A percentile compares a stretch with the other conserved stretches of the same genome.
phyloP scores from a whole-genome alignment of 768 basidiomycete species.

The Lentinula guzmanii region DNA sequence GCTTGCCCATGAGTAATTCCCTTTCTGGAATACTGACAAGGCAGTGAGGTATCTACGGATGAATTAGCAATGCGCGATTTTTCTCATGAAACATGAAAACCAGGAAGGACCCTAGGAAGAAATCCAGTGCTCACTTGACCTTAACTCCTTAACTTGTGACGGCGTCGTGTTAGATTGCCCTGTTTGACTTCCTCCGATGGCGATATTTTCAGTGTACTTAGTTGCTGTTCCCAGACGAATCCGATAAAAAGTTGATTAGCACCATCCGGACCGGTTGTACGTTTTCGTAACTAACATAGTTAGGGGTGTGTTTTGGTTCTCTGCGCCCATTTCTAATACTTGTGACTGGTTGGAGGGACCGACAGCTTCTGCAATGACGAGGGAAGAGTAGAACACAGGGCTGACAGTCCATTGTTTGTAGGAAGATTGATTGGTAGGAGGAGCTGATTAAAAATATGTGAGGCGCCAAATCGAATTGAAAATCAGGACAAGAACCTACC shows the following conservation, averaged over 20 bases:
- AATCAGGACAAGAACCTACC: slow-evolving; percentile 10
- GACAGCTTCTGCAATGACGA: slow-evolving; percentile 65
- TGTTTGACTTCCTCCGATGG: slow-evolving; percentile 36
- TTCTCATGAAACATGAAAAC: background rate
- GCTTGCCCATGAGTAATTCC: slow-evolving; percentile 57
- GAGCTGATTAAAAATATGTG: slow-evolving; percentile 27
- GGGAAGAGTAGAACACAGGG: slow-evolving; percentile 68
- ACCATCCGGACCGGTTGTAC: slow-evolving; percentile 54
- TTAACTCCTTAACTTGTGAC: slow-evolving; percentile 27
- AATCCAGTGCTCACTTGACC: slow-evolving; percentile 42
- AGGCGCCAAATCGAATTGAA: background rate
- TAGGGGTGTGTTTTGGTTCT: slow-evolving; percentile 50
- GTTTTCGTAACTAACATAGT: slow-evolving; percentile 71
- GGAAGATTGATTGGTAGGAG: slow-evolving; percentile 49
- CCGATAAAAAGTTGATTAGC: slow-evolving; percentile 68
- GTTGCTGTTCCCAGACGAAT: slow-evolving; percentile 51
- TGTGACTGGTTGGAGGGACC: slow-evolving; percentile 56
- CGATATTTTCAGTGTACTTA: slow-evolving; percentile 40
- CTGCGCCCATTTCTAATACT: slow-evolving; percentile 57
- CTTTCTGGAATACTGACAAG: slow-evolving; percentile 43
- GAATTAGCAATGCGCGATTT: slow-evolving; percentile 1
- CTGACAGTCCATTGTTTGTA: slow-evolving; percentile 73
- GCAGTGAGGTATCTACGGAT: slow-evolving; percentile 45
- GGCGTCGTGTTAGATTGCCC: slow-evolving; percentile 33
- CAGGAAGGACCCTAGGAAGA: slow-evolving; percentile 8